Percentiles rank a stretch among this genome's conserved stretches.
phyloP scores from a whole-genome alignment of 768 basidiomycete genomes.

The Lactarius psammicola region DNA sequence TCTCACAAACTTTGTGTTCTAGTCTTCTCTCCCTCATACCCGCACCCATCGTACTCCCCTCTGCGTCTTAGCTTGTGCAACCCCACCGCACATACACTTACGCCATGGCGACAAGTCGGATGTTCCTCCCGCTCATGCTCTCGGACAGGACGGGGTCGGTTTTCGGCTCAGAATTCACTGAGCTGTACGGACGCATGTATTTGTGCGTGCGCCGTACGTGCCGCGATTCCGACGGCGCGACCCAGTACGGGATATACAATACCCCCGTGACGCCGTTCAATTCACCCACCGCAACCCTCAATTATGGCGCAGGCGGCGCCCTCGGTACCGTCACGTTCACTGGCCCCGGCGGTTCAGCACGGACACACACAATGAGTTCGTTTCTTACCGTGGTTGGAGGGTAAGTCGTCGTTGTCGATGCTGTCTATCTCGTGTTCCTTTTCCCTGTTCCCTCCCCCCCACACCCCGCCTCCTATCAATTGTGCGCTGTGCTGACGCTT shows the following conservation, averaged over 20 bases:
- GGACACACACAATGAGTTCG: conserved; percentile 45
- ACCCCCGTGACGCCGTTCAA: conserved; percentile 32
- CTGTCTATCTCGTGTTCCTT: not conserved
- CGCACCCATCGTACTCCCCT: not conserved
- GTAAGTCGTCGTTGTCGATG: conserved; percentile 3
- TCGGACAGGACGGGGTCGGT: conserved; percentile 59
- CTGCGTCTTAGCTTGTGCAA: conserved; percentile 4
- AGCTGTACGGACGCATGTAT: conserved; percentile 60
- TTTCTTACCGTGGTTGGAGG: conserved; percentile 46
- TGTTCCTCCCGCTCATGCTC: conserved; percentile 60
- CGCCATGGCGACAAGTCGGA: conserved; percentile 40
- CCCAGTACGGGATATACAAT: conserved; percentile 51
- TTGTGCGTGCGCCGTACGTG: conserved; percentile 50
- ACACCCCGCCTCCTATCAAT: not conserved
- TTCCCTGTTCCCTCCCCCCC: too few species aligned
- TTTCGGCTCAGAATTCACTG: conserved; percentile 56
- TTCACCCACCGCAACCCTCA: conserved; percentile 45
- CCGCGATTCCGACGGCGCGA: conserved; percentile 40
- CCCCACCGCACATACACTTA: conserved; percentile 19
- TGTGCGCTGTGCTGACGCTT: not conserved
- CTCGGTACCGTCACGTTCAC: conserved; percentile 12
- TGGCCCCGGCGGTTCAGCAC: not conserved
- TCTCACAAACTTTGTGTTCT: not conserved
- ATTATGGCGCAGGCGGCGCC: conserved; percentile 42
- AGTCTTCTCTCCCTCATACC: not conserved